These are phyloP conservation scores for Penicillium sp. DNA, from an alignment of 2,329 filamentous ascomycete genomes.

Conservation along the genomic window DNA sequence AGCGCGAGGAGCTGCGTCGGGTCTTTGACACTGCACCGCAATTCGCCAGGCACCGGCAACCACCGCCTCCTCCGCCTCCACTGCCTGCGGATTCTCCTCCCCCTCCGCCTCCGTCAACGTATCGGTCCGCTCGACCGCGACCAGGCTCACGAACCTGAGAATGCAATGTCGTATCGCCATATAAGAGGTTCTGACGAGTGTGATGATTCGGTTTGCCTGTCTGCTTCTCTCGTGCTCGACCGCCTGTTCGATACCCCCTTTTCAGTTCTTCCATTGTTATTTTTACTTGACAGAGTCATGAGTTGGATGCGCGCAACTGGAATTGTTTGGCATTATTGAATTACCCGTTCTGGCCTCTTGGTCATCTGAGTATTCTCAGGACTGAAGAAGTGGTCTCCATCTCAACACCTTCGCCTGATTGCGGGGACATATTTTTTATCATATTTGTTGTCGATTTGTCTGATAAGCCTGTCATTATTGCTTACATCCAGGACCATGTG, in stretches of 20 bases:
- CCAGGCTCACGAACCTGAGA: slow-evolving; percentile 9
- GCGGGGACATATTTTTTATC: too few relatives aligned
- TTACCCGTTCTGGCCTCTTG: too few relatives aligned
- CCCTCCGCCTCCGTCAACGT: slow-evolving; percentile 19
- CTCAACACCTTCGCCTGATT: not conserved
- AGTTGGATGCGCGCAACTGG: too few relatives aligned
- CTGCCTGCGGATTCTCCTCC: slow-evolving; percentile 12
- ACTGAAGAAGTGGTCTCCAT: too few relatives aligned
- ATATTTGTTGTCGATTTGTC: not conserved
- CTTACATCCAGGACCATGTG: not conserved
- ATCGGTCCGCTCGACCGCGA: slow-evolving; percentile 5
- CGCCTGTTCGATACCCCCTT: too few relatives aligned
- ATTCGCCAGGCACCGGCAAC: slow-evolving; percentile 29
- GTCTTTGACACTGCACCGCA: slow-evolving; percentile 43
- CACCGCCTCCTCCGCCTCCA: slow-evolving; percentile 17
- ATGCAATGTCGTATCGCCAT: not conserved
- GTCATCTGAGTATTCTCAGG: too few relatives aligned
- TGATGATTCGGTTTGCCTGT: too few relatives aligned
- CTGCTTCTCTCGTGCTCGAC: too few relatives aligned
- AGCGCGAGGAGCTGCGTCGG: slow-evolving; percentile 58
- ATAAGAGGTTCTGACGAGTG: not conserved
- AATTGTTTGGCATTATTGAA: too few relatives aligned
- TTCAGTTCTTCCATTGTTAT: too few relatives aligned
- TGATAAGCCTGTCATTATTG: too few relatives aligned
- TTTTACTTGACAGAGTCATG: too few relatives aligned